These are phyloP conservation scores for Orychophragmus violaceus DNA, from an alignment of 345 rosid species.

Conservation along the genomic window DNA sequence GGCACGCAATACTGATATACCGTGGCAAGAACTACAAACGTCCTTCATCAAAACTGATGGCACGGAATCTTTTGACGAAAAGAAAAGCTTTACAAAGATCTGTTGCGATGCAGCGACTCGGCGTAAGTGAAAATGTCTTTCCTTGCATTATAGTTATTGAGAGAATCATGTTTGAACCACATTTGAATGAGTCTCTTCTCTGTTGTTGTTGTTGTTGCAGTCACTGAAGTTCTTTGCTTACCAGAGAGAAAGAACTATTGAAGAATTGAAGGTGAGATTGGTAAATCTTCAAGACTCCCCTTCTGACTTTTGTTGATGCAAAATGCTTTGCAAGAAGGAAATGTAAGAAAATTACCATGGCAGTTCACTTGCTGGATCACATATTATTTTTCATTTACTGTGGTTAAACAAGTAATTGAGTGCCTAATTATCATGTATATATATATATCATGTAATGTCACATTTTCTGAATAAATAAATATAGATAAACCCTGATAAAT, in stretches of 20 bases:
- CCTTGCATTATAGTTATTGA: background rate
- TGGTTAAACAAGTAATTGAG: background rate
- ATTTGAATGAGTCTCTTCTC: background rate
- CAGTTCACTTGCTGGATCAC: background rate
- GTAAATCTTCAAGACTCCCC: slow-evolving; percentile 31
- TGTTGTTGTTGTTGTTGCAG: slow-evolving; percentile 32
- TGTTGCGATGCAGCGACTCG: slow-evolving; percentile 65
- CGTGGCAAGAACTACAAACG: slow-evolving; percentile 87
- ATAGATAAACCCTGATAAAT: background rate
- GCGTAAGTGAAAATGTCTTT: slow-evolving; percentile 46
- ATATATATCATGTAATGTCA: slow-evolving; percentile 5
- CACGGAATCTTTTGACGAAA: slow-evolving; percentile 60
- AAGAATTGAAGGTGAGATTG: slow-evolving; percentile 48
- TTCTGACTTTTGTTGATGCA: slow-evolving; percentile 15
- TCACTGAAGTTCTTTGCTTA: slow-evolving; percentile 67
- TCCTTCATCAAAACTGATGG: slow-evolving; percentile 48
- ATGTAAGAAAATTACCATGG: background rate
- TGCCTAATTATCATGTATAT: background rate
- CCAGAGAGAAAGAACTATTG: slow-evolving; percentile 41
- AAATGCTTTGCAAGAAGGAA: slow-evolving; percentile 2
- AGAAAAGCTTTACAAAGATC: slow-evolving; percentile 66
- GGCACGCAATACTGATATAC: slow-evolving; percentile 66
- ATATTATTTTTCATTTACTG: background rate
- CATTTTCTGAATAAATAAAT: background rate
- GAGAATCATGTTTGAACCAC: background rate